phyloP scores from a whole-genome alignment of 2,329 filamentous ascomycete species.

The Conoideocrella luteorostrata region DNA sequence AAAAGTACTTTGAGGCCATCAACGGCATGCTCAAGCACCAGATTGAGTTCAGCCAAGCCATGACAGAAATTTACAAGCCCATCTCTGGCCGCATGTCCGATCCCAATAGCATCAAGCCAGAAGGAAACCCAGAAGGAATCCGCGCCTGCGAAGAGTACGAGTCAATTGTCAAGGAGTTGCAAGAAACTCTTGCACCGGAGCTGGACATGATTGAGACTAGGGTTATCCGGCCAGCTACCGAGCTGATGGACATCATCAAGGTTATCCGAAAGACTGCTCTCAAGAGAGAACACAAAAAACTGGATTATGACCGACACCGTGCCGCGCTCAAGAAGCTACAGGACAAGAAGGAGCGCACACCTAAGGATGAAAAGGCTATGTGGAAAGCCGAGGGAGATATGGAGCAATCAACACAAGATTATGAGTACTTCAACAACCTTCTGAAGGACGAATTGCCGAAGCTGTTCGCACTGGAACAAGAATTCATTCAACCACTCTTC shows the following conservation, averaged over 20 bases:
- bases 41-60: constrained; percentile 95
- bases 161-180: constrained; percentile 79
- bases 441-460: constrained; percentile 93
- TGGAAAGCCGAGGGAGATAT: constrained; percentile 93
- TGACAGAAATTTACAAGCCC: constrained; percentile 95
- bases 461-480: constrained; percentile 79
- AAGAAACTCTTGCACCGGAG: constrained; percentile 82
- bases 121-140: constrained; percentile 91
- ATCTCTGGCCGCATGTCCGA: constrained; percentile 95
- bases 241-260: constrained; percentile 92
- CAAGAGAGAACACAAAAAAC: constrained; percentile 95
- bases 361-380: constrained; percentile 96
- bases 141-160: constrained; percentile 96
- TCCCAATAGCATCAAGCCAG: constrained; percentile 71
- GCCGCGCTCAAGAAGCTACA: constrained; percentile 84
- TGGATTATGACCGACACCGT: constrained; percentile 89
- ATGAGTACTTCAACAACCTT: constrained; percentile 95
- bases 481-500: constrained; percentile 96
- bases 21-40: constrained; percentile 97
- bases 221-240: constrained; percentile 86
- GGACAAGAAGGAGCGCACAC: constrained; percentile 92
- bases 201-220: constrained; percentile 95
- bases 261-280: constrained; percentile 79
- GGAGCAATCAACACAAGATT: constrained; percentile 89
- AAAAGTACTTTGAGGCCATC: constrained; percentile 96